Evolutionary conservation across 2,329 filamentous ascomycete genomes (phyloP).

Genomic region (Pseudogymnoascus destructans): DNA sequence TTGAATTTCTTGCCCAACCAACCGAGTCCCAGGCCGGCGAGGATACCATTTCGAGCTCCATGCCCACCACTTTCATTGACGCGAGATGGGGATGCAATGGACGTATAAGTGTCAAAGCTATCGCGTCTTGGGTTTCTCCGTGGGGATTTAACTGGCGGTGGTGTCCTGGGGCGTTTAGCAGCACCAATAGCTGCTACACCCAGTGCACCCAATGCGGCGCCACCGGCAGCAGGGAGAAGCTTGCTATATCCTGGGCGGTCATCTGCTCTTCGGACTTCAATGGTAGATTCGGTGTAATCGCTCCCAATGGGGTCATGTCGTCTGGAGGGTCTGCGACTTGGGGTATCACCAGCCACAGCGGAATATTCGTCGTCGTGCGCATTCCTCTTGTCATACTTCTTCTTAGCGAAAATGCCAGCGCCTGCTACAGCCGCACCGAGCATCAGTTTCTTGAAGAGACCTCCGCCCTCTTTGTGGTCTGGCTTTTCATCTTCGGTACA

Average conservation of each 20-base stretch:
- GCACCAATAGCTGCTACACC: constrained; percentile 35
- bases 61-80: constrained; percentile 35
- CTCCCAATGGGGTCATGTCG: constrained; percentile 22
- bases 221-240: constrained; percentile 3
- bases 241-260: constrained; percentile 26
- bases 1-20: constrained; percentile 55
- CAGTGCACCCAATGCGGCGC: background rate
- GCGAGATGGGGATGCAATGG: constrained; percentile 45
- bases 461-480: constrained; percentile 33
- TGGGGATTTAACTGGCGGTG: constrained; percentile 32
- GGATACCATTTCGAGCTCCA: constrained; percentile 31
- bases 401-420: constrained; percentile 47
- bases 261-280: constrained; percentile 18
- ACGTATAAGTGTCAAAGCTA: constrained; percentile 44
- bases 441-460: constrained; percentile 47
- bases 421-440: constrained; percentile 49
- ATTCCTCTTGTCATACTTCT: constrained; percentile 41
- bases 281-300: constrained; percentile 35
- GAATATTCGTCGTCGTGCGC: constrained; percentile 48
- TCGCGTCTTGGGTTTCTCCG: constrained; percentile 30
- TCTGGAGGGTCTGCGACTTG: constrained; percentile 34
- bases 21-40: constrained; percentile 52
- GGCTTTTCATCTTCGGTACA: constrained; percentile 49
- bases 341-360: constrained; percentile 48
- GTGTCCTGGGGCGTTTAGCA: constrained; percentile 28